Base-by-base conservation (phyloP, 805 yeast genomes). In the Candida argentea region DNA sequence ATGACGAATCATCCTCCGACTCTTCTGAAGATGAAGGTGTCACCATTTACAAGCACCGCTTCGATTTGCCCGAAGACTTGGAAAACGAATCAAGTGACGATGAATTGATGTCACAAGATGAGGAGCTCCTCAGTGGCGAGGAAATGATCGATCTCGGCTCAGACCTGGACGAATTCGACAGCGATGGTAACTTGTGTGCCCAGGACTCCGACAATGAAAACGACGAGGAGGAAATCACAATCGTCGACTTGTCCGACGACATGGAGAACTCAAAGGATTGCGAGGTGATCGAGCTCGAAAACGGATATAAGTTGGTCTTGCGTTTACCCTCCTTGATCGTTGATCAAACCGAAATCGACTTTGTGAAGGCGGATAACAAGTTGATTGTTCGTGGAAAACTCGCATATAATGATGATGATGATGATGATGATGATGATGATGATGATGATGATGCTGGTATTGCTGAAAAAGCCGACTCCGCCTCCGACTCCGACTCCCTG, bases 201-300 rank as follows among this genome's bases (percentile, higher is more conserved):
- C 43, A 47, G 22, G 54, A 49, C 31, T 42, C 50, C 16, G 57
- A 52, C 24, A 18, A 18, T 18, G 29, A 26, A 6, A 24, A 26
- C 24, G 29, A 26, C 7, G 55, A 52, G 27, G 52, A 46, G 11
- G 59, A 53, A 25, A 38, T 44, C 27, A 55, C 49, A 26, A 43
- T 60, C 22, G 53, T 60, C 36, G 67, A 61, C 38, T 55, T 61
- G 42, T 43, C 60, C 25, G 50, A 51, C 24, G 68, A 61, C 42
- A 55, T 61, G 39, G 55, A 52, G 35, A 48, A 57, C 43, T 53
- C 62, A 22, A 61, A 61, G 35, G 68, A 61, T 43, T 61, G 63
- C 39, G 67, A 61, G 43, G 50, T 61, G 33, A 42, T 47, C 16
- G 55, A 60, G 38, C 37, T 55, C 14, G 62, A 57, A 21, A 45